Conservation (phyloP, 352 stramenopile species). For the Globisporangium cederbergense region DNA sequence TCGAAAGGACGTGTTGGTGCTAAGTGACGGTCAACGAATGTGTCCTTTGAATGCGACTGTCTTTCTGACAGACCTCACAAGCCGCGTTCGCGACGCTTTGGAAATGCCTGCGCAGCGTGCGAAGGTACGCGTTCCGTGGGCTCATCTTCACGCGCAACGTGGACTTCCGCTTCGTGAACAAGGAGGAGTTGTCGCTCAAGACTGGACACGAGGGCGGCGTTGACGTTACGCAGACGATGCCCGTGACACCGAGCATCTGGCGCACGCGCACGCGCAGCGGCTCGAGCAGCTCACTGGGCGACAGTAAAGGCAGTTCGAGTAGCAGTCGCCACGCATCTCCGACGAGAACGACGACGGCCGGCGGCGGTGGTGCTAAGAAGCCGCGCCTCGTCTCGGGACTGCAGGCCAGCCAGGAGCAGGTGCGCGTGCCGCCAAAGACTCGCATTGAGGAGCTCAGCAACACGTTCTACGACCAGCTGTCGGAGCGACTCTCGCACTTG, state of each 20-base stretch:
- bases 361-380: constrained; percentile 15
- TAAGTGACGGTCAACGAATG: not conserved
- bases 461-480: constrained; percentile 64
- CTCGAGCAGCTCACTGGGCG: constrained; percentile 39
- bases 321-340: constrained; percentile 37
- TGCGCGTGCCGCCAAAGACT: constrained; percentile 53
- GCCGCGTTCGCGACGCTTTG: constrained; percentile 62
- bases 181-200: constrained; percentile 45
- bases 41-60: not conserved
- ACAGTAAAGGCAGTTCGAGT: constrained; percentile 27
- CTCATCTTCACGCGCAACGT: constrained; percentile 71
- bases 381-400: constrained; percentile 32
- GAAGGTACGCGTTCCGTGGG: constrained; percentile 68
- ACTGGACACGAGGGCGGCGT: constrained; percentile 27
- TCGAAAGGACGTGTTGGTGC: not conserved
- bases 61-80: constrained; percentile 36
- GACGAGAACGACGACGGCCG: constrained; percentile 7
- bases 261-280: constrained; percentile 40
- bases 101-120: constrained; percentile 77
- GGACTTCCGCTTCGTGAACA: constrained; percentile 70
- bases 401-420: constrained; percentile 61
- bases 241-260: constrained; percentile 40
- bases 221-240: constrained; percentile 20
- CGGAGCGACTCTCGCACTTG: constrained; percentile 37
- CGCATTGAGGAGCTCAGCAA: constrained; percentile 55